Base-by-base conservation (phyloP, 1,139 yeast species). In the Suhomyces bokatorum region DNA sequence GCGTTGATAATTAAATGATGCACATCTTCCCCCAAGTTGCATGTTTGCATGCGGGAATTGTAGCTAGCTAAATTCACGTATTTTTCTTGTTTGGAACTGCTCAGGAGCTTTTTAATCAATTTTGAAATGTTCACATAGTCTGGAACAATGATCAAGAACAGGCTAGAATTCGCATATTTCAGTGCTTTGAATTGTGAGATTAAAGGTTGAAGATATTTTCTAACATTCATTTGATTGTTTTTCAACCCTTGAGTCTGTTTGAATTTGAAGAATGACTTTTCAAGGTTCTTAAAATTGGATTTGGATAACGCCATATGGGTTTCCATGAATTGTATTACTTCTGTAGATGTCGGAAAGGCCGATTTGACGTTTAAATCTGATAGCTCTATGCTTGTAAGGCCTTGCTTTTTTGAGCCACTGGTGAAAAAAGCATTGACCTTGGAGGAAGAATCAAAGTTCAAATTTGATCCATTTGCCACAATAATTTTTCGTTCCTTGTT, bases 141-240 rank as follows among this genome's bases (percentile, higher is more conserved):
- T 4, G 64, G 64, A 4, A 59, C 47, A 6, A 59, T 50, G 14
- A 60, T 37, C 16, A 58, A 40, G 22, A 55, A 46, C 4, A 58
- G 56, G 4, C 43, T 41, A 3, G 35, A 22, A 30, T 51, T 49
- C 3, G 37, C 32, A 8, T 47, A 49, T 16, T 43, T 43, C 15
- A 24, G 43, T 14, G 26, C 11, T 35, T 46, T 43, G 39, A 53
- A 47, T 22, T 28, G 22, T n/a, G 24, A 17, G 22, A 51, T 30
- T n/a, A 45, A 26, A 3, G 41, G 13, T 15, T 40, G 12, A 12
- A 44, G 26, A 13, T 33, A 32, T 13, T 39, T 45, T 12, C 47
- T 30, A 6, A 37, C 13, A 6, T 42, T 37, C 37, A 15, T 28
- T 30, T 10, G 22, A 30, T 11, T 35, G 29, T 16, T 16, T 15